Percentiles rank a stretch among this genome's conserved stretches.
Conservation (phyloP, 441 rosid genomes). For the Croton laevigatus region DNA sequence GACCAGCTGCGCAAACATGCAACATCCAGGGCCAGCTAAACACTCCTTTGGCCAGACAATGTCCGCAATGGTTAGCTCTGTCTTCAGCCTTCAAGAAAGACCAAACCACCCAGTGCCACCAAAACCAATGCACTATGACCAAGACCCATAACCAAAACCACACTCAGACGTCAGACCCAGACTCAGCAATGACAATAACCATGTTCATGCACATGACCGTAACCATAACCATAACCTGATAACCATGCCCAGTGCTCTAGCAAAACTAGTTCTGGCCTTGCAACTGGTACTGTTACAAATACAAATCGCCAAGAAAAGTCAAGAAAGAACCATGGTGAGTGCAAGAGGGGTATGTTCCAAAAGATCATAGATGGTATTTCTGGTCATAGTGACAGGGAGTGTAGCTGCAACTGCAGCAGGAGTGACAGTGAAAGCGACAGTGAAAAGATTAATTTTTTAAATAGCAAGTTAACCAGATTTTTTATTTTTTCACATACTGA, state of each 20-base stretch:
- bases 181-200: conserved; percentile 20
- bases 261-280: conserved; percentile 3
- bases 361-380: conserved; percentile 35
- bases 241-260: neutral
- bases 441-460: too few relatives aligned
- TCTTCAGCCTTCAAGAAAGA: conserved; percentile 9
- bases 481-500: too few relatives aligned
- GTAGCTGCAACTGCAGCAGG: conserved; percentile 31
- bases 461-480: too few relatives aligned
- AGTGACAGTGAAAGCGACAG: conserved; percentile 41
- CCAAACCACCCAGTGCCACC: conserved; percentile 7
- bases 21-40: neutral
- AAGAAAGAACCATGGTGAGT: conserved; percentile 18
- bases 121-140: conserved; percentile 24
- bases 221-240: neutral
- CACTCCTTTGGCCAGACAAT: neutral
- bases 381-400: conserved; percentile 38
- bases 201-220: too few relatives aligned
- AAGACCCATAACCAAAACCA: conserved; percentile 3
- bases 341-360: conserved; percentile 30
- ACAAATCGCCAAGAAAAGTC: conserved; percentile 12
- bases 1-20: conserved; percentile 24
- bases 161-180: neutral
- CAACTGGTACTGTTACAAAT: conserved; percentile 1
- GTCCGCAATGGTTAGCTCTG: conserved; percentile 20